Conservation (phyloP, 179 eudicot species). For the Heliamphora pulchella region DNA sequence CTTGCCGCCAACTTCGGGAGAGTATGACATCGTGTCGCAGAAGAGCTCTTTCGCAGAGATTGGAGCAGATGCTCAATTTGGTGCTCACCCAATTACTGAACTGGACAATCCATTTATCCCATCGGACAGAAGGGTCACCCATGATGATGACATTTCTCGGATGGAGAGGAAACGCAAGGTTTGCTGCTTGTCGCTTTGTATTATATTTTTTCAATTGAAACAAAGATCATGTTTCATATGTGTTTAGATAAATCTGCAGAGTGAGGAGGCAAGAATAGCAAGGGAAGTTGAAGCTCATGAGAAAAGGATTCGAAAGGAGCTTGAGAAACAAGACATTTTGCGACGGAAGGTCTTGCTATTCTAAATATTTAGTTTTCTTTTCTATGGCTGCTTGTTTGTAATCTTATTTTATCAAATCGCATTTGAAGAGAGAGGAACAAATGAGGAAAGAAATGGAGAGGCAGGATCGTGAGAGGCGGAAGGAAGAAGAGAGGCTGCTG, state of each 20-base stretch:
- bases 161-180: constrained; percentile 84
- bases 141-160: constrained; percentile 58
- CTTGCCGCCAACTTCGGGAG: constrained; percentile 51
- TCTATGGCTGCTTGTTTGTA: constrained; percentile 7
- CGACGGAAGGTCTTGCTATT: constrained; percentile 60
- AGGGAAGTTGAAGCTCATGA: constrained; percentile 51
- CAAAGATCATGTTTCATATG: constrained; percentile 5
- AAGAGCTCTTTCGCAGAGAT: constrained; percentile 33
- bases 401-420: constrained; percentile 15
- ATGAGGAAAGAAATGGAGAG: constrained; percentile 91
- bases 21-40: constrained; percentile 35
- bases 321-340: constrained; percentile 73
- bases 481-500: constrained; percentile 80
- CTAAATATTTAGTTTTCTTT: neutral
- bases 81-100: constrained; percentile 42
- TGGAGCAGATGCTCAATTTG: constrained; percentile 44
- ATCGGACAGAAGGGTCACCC: constrained; percentile 42
- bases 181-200: constrained; percentile 6
- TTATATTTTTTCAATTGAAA: neutral
- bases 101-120: constrained; percentile 38
- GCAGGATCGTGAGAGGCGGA: constrained; percentile 79
- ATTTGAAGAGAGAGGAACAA: constrained; percentile 77
- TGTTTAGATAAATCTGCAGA: constrained; percentile 24
- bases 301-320: constrained; percentile 40
- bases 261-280: constrained; percentile 42